Base-by-base conservation (phyloP, 1,139 yeast genomes). In the Blastobotrys serpentis region DNA sequence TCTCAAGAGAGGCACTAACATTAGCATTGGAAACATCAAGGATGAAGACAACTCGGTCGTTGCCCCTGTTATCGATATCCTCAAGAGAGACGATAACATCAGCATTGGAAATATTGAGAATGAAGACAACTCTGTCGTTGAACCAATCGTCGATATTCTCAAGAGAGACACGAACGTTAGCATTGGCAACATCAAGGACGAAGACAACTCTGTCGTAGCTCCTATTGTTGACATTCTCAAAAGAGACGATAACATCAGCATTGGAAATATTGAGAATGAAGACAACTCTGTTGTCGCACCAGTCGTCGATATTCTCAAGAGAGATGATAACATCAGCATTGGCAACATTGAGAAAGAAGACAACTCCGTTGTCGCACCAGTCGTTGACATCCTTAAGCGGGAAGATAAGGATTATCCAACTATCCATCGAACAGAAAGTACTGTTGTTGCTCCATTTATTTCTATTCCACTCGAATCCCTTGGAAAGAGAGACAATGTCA, bases 41-140 rank as follows among this genome's bases (percentile, higher is more conserved):
- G 40, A 36, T 7, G 25, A 36, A 25, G 40, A 36, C 14, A 36
- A 36, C 25, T 36, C 40, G 10, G 40, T 36, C 7, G 40, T 36
- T 36, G 40, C 23, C 13, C 40, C 40, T 8, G 14, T 36, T 10
- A 25, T 36, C 23, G 40, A 36, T 19, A 36, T 36, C 14, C 40
- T 36, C 25, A 17, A 19, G 25, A 18, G 40, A 17, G 40, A 18
- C 25, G 40, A 36, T 19, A 33, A 17, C 11, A 33, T 16, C 19
- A 13, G 11, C 18, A 36, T 36, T 36, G 40, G 25, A 8, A 13
- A 13, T 4, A 36, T 36, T 17, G 10, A 4, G 8, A 14, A 36
- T 4, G 40, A 17, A 18, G 40, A 36, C 25, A 36, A 36, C 11
- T 33, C 38, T 33, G 38, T 33, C 10, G 19, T 13, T 36, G 40